Evolutionary conservation across 352 stramenopile species (phyloP), one percentile per base, ranked within the genome.

Genomic region (Globisporangium alternatum): DNA sequence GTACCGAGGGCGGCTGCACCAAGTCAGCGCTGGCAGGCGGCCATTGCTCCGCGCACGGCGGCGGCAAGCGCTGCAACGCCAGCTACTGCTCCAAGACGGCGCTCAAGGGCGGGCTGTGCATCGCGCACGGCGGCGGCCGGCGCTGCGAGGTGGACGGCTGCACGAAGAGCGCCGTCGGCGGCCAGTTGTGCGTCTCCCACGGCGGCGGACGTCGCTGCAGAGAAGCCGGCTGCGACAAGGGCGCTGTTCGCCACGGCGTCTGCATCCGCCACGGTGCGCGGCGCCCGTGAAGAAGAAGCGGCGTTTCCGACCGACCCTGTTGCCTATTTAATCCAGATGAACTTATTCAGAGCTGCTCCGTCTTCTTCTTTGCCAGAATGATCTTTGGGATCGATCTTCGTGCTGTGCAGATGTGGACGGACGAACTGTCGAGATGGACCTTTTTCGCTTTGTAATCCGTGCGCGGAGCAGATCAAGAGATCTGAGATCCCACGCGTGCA

Each of bases 21-120:
- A 91, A 89, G 68, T 89, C 80, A 13, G 82, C 82, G 4, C 69
- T 91, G 25, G 74, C 78, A 5, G 84, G 81, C 15, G 81, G 84
- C 0, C 68, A 87, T 17, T 93, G 84, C 73, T 89, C 83, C 12
- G 75, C 80, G 3, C 83, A 93, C 57, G 83, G 83, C 25, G 83
- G 83, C 21, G 81, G 83, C 39, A 85, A 86, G 53, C 79, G 80
- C 30, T 91, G 81, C 66, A 74, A 64, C 21, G 67, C 73, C 10
- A 59, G 66, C 35, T 64, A 64, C 31, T 91, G 82, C 72, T 69
- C 67, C 59, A 91, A 89, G 73, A 88, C 80, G 8, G 82, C 82
- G 33, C 77, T 89, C 49, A 87, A 88, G 41, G 82, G 82, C 31
- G 82, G 82, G 0, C 64, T 72, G 8, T 88, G 82, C 57, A 88